Evolutionary conservation across 768 basidiomycete genomes (phyloP), one percentile per base, ranked within the genome.

Genomic region (Boletus eberwhitei): DNA sequence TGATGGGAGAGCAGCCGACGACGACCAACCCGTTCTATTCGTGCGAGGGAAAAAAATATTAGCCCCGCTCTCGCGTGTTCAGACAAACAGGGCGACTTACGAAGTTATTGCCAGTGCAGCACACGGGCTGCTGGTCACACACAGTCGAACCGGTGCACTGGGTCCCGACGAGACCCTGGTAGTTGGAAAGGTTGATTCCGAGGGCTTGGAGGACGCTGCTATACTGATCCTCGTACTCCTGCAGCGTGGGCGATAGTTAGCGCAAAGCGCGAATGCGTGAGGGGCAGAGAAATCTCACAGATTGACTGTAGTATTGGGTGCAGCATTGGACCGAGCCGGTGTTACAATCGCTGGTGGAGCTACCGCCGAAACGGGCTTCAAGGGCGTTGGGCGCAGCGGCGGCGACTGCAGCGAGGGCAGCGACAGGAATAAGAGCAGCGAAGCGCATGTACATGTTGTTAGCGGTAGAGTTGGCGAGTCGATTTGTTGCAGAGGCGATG

Each of bases 61-160:
- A 32, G 11, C 11, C 3, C 31, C 11, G 11, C 31, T 32, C 6
- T 29, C 31, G 12, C 2, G 24, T 4, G 5, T 2, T 8, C 35
- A 17, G 22, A 13, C 9, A 26, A n/a, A 36, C 6, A 24, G 1
- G 8, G 0, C 4, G 5, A 31, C 61, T 58, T 12, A 65, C 64
- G 8, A 42, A 58, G 7, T 6, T 22, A 3, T 65, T 54, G 4
- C 40, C 46, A 8, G 36, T 52, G 48, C 64, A 65, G 31, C 64
- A 65, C n/a, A 64, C 59, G 0, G 64, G 19, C 35, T 67, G 47
- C 24, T 53, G 35, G 19, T 36, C 35, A 35, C 64, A 65, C 1
- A 14, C 1, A 1, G 49, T 35, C 0, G 19, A 51, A 8, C 53
- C 64, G 16, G 16, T 13, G 40, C 64, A 66, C 9, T 7, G 4